Conservation (phyloP, 768 basidiomycete genomes). For the Hydnomerulius pinastri region DNA sequence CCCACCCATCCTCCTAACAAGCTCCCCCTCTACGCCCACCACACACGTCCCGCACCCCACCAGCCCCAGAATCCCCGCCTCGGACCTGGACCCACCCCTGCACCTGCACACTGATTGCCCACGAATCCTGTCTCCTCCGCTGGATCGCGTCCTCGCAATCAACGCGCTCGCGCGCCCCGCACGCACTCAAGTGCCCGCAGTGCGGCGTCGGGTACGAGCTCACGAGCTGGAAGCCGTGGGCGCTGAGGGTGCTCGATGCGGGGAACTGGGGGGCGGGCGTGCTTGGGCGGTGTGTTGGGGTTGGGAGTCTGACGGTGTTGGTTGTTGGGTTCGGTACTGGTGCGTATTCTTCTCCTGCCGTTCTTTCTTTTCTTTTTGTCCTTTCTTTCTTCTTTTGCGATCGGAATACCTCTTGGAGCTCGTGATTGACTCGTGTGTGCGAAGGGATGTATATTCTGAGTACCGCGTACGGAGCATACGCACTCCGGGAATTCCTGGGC, state of each 20-base stretch:
- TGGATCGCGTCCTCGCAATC: constrained; percentile 78
- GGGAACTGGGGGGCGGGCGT: constrained; percentile 52
- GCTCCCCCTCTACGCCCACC: constrained; percentile 1
- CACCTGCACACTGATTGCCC: constrained; percentile 77
- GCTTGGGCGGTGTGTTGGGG: constrained; percentile 53
- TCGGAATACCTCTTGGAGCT: not conserved
- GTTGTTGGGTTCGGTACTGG: constrained; percentile 62
- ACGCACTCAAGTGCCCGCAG: constrained; percentile 81
- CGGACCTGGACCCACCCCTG: constrained; percentile 79
- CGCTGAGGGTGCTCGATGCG: constrained; percentile 51
- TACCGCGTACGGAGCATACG: constrained; percentile 73
- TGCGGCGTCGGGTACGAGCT: constrained; percentile 68
- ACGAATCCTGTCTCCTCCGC: constrained; percentile 75
- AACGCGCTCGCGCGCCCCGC: constrained; percentile 49
- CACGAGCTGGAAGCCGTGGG: constrained; percentile 59
- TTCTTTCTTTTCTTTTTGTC: too few relatives aligned
- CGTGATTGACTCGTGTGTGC: not conserved
- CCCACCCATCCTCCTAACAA: not conserved
- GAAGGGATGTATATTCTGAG: constrained; percentile 50
- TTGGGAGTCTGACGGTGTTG: constrained; percentile 50
- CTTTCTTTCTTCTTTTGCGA: too few relatives aligned
- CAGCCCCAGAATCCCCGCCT: constrained; percentile 50
- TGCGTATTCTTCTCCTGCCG: too few relatives aligned
- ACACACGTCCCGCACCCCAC: not conserved
- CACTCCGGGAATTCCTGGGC: constrained; percentile 69